Conservation (phyloP, 306 rosid genomes). For the Dalbergia cultrata region DNA sequence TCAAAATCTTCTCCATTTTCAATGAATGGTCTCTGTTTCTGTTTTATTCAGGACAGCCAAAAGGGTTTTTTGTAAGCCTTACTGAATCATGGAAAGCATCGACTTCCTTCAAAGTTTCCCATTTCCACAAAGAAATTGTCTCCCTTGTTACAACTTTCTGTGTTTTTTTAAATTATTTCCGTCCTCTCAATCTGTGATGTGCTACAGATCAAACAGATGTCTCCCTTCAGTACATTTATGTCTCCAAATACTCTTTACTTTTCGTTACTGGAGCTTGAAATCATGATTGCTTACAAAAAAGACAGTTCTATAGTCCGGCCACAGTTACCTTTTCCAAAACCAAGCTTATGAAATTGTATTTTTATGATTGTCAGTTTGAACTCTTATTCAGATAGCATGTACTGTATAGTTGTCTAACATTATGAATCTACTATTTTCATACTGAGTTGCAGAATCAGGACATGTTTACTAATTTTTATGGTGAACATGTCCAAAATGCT, state of each 20-base stretch:
- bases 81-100: slow-evolving; percentile 2
- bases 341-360: no score
- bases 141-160: neutral
- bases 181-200: neutral
- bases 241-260: neutral
- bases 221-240: slow-evolving; percentile 15
- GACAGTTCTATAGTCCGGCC: neutral
- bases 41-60: neutral
- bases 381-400: no score
- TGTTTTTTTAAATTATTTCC: neutral
- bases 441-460: neutral
- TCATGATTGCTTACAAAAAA: slow-evolving; percentile 29
- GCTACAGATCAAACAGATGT: neutral
- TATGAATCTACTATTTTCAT: neutral
- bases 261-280: neutral
- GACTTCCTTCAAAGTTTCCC: neutral
- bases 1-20: neutral
- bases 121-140: neutral
- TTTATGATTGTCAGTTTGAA: no score
- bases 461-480: neutral
- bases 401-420: neutral
- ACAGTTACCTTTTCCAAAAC: neutral
- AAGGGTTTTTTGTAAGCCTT: neutral
- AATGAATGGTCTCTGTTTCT: neutral
- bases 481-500: neutral